Evolutionary conservation across 495 filamentous ascomycete genomes (phyloP).

Genomic region (Xylaria intraflava): DNA sequence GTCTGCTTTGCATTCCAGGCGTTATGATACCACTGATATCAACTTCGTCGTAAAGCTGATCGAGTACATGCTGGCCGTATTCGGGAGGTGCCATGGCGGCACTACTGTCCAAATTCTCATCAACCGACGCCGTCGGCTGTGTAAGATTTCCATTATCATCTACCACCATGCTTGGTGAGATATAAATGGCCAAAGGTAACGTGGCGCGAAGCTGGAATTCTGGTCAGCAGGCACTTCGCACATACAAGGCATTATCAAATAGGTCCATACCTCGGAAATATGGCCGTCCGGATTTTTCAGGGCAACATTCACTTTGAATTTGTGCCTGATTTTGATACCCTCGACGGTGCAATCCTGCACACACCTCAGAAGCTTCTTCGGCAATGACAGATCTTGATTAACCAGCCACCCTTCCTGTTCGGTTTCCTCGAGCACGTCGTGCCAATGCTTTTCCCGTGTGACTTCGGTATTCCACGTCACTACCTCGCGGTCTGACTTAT

Average conservation of each 20-base stretch:
- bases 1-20: slow-evolving; percentile 59
- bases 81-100: slow-evolving; percentile 66
- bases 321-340: slow-evolving; percentile 82
- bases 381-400: slow-evolving; percentile 60
- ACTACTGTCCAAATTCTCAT: slow-evolving; percentile 24
- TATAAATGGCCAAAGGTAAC: slow-evolving; percentile 81
- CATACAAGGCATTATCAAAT: not conserved
- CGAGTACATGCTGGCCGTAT: slow-evolving; percentile 80
- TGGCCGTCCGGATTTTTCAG: slow-evolving; percentile 92
- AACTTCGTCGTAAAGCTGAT: slow-evolving; percentile 82
- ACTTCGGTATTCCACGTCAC: slow-evolving; percentile 56
- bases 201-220: slow-evolving; percentile 63
- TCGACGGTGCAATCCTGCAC: slow-evolving; percentile 78
- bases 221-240: slow-evolving; percentile 9
- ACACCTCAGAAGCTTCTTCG: slow-evolving; percentile 69
- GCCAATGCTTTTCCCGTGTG: slow-evolving; percentile 49
- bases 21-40: slow-evolving; percentile 72
- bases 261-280: slow-evolving; percentile 63
- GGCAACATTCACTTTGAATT: slow-evolving; percentile 76
- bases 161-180: slow-evolving; percentile 82
- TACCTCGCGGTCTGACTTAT: slow-evolving; percentile 57
- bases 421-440: slow-evolving; percentile 65
- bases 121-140: slow-evolving; percentile 40
- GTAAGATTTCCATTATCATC: slow-evolving; percentile 70
- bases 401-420: slow-evolving; percentile 70